A percentile compares a stretch with the other conserved stretches of the same genome.
Conservation (phyloP, 2,329 filamentous ascomycete genomes). For the Hirsutella rhossiliensis region DNA sequence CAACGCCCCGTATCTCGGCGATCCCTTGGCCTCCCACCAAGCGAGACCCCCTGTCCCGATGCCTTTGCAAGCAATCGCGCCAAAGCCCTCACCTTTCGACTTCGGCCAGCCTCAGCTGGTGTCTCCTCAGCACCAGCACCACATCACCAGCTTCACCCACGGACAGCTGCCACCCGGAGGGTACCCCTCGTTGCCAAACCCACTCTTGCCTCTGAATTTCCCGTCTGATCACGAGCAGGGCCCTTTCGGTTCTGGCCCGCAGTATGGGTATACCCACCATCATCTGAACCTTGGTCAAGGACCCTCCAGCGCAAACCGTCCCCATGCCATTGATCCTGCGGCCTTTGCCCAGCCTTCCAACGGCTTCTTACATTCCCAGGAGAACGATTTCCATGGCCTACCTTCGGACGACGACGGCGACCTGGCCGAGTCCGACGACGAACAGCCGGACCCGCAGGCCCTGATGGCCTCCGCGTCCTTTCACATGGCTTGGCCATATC, state of each 20-base stretch:
- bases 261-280: not conserved
- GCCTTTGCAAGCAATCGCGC: slow-evolving; percentile 32
- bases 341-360: not conserved
- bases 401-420: slow-evolving; percentile 45
- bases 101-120: slow-evolving; percentile 3
- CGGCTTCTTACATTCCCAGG: not conserved
- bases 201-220: slow-evolving; percentile 6
- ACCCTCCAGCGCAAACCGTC: not conserved
- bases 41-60: slow-evolving; percentile 25
- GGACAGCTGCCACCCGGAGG: slow-evolving; percentile 1
- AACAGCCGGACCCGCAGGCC: slow-evolving; percentile 27
- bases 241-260: not conserved
- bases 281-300: not conserved
- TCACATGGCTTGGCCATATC: slow-evolving; percentile 17
- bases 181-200: slow-evolving; percentile 9
- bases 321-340: not conserved
- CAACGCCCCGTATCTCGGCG: slow-evolving; percentile 19
- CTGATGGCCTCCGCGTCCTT: slow-evolving; percentile 21
- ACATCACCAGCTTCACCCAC: slow-evolving; percentile 1
- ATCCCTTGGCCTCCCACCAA: slow-evolving; percentile 17
- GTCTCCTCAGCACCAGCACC: not conserved
- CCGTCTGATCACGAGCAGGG: slow-evolving; percentile 1
- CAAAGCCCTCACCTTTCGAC: slow-evolving; percentile 31
- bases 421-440: slow-evolving; percentile 50
- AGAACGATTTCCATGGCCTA: slow-evolving; percentile 2